Percentiles rank a stretch among this genome's conserved stretches.
phyloP scores from a whole-genome alignment of 1,284 basidiomycete species.

The Moesziomyces sp. region DNA sequence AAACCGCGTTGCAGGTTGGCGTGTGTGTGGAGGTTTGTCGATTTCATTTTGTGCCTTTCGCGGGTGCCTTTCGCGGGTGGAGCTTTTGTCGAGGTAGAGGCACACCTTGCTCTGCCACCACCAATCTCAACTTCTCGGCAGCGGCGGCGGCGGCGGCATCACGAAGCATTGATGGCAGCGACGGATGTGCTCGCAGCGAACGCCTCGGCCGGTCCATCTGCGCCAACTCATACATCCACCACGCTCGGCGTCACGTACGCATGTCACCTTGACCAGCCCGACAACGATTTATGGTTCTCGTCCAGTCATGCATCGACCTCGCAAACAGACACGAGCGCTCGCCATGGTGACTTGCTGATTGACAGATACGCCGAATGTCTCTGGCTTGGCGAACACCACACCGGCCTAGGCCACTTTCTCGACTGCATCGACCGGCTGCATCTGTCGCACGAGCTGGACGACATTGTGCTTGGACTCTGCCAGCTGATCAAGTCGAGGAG shows the following conservation, averaged over 20 bases:
- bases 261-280: conserved; percentile 27
- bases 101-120: conserved; percentile 1
- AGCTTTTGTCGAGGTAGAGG: too few species aligned
- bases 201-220: conserved; percentile 7
- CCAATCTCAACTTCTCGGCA: neutral
- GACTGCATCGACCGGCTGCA: conserved; percentile 25
- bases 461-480: conserved; percentile 25
- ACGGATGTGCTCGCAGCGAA: neutral
- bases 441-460: conserved; percentile 12
- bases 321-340: too few species aligned
- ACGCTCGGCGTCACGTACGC: conserved; percentile 11
- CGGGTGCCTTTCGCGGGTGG: too few species aligned
- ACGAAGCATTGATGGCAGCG: neutral
- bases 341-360: neutral
- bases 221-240: neutral
- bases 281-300: conserved; percentile 19
- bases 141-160: neutral
- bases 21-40: neutral
- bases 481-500: conserved; percentile 26
- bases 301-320: too few species aligned
- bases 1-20: neutral
- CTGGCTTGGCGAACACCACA: conserved; percentile 48
- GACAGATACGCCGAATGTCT: conserved; percentile 29
- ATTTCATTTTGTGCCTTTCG: too few species aligned
- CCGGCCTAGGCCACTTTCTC: conserved; percentile 35